Conservation (phyloP, 192 early-diverging fungal species). For the Radiomyces spectabilis region DNA sequence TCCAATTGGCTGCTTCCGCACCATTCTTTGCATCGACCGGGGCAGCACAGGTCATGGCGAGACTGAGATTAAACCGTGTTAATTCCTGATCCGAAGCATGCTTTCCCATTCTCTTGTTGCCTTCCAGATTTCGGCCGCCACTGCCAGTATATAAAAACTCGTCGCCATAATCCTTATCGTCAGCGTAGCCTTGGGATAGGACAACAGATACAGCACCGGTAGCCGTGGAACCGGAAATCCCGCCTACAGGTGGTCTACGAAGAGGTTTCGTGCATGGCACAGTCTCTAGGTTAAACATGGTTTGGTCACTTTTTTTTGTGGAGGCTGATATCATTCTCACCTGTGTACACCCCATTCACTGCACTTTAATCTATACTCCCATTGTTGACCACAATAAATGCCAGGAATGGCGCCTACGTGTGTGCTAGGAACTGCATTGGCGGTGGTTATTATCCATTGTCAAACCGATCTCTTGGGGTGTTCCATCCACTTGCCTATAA, state of each 20-base stretch:
- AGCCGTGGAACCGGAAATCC: slow-evolving; percentile 47
- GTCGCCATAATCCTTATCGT: slow-evolving; percentile 57
- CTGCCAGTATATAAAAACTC: slow-evolving; percentile 64
- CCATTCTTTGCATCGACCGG: slow-evolving; percentile 30
- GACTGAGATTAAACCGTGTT: slow-evolving; percentile 43
- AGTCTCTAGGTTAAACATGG: neutral
- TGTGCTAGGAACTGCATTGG: slow-evolving; percentile 30
- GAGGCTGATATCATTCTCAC: neutral
- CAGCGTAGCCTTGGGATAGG: slow-evolving; percentile 54
- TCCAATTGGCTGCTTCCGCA: slow-evolving; percentile 42
- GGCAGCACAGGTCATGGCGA: slow-evolving; percentile 52
- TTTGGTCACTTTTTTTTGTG: too few species aligned
- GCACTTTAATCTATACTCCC: slow-evolving; percentile 39
- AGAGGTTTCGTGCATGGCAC: too few species aligned
- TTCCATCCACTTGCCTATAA: slow-evolving; percentile 6
- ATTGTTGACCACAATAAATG: slow-evolving; percentile 47
- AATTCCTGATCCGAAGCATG: slow-evolving; percentile 57
- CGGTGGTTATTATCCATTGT: slow-evolving; percentile 3
- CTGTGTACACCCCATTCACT: slow-evolving; percentile 47
- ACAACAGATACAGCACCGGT: slow-evolving; percentile 54
- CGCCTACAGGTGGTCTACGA: slow-evolving; percentile 56
- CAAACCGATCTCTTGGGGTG: neutral
- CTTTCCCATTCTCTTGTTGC: slow-evolving; percentile 44
- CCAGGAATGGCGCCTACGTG: slow-evolving; percentile 53
- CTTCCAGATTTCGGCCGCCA: slow-evolving; percentile 45